These are phyloP conservation scores for Coffea humblotiana DNA, from an alignment of 305 asterid species.

Conservation along the genomic window DNA sequence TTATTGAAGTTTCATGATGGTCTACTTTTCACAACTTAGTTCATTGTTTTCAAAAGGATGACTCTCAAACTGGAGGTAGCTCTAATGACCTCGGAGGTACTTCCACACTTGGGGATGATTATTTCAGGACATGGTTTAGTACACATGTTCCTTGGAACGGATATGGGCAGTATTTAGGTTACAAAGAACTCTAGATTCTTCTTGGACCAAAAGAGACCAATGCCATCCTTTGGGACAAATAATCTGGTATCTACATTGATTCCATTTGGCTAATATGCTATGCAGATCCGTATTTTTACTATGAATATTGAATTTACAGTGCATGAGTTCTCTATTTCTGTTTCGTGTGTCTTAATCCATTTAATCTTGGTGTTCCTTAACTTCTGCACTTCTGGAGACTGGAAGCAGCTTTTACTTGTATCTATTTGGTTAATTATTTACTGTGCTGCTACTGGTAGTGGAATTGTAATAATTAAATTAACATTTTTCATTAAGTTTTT, in stretches of 20 bases:
- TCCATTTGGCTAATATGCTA: too few species aligned
- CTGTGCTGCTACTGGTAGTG: not conserved
- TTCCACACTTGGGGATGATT: not conserved
- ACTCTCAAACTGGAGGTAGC: not conserved
- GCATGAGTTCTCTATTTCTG: not conserved
- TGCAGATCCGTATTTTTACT: not conserved
- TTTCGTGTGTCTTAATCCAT: not conserved
- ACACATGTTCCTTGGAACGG: not conserved
- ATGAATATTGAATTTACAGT: not conserved
- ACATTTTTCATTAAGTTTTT: not conserved
- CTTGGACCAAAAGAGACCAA: constrained; percentile 1
- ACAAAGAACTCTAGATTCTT: not conserved
- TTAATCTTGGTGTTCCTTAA: not conserved
- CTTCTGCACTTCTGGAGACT: not conserved
- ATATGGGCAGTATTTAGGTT: not conserved
- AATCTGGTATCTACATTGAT: not conserved
- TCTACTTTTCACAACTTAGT: too few species aligned
- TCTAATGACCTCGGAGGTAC: not conserved
- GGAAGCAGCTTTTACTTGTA: not conserved
- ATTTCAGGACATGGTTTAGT: not conserved
- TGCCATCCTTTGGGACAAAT: not conserved
- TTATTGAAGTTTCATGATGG: not conserved
- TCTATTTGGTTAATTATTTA: not conserved
- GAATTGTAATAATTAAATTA: not conserved
- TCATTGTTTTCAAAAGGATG: not conserved